These are phyloP conservation scores for Penstemon davidsonii DNA, from an alignment of 257 asterid genomes.

Conservation along the genomic window DNA sequence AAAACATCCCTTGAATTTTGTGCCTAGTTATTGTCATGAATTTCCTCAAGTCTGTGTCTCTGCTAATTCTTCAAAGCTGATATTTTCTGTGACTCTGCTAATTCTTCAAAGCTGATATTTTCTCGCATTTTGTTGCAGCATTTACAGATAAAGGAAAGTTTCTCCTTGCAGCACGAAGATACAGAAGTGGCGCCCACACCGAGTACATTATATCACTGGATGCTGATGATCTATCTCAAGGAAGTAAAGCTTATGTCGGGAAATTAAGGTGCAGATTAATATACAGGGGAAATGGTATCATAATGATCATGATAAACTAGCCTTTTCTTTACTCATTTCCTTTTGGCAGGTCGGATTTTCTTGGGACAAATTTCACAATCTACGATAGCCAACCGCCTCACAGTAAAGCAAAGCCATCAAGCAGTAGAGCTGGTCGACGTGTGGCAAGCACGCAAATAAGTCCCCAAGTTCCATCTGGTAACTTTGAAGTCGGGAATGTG, in stretches of 20 bases:
- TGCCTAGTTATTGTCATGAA: not conserved
- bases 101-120: conserved; percentile 18
- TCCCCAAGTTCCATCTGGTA: conserved; percentile 84
- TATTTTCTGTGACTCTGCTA: not conserved
- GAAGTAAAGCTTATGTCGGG: conserved; percentile 91
- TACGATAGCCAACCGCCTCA: conserved; percentile 85
- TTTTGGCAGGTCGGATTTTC: conserved; percentile 78
- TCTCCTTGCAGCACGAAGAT: conserved; percentile 85
- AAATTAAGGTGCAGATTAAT: conserved; percentile 66
- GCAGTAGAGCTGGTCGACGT: conserved; percentile 73
- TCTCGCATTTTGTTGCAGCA: conserved; percentile 47
- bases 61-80: conserved; percentile 19
- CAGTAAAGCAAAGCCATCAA: conserved; percentile 74
- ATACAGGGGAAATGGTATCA: too few species aligned
- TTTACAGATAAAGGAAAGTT: conserved; percentile 83
- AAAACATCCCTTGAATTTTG: conserved; percentile 3
- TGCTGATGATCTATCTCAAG: conserved; percentile 80
- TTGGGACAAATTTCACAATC: conserved; percentile 83
- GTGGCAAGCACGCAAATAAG: conserved; percentile 85
- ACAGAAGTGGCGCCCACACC: conserved; percentile 72
- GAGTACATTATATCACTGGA: conserved; percentile 87
- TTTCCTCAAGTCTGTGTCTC: not conserved
- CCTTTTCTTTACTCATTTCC: not conserved
- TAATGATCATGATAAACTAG: not conserved
- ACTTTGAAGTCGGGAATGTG: conserved; percentile 78